phyloP scores from a whole-genome alignment of 2,329 filamentous ascomycete genomes.

The Aspergillus caelatus region DNA sequence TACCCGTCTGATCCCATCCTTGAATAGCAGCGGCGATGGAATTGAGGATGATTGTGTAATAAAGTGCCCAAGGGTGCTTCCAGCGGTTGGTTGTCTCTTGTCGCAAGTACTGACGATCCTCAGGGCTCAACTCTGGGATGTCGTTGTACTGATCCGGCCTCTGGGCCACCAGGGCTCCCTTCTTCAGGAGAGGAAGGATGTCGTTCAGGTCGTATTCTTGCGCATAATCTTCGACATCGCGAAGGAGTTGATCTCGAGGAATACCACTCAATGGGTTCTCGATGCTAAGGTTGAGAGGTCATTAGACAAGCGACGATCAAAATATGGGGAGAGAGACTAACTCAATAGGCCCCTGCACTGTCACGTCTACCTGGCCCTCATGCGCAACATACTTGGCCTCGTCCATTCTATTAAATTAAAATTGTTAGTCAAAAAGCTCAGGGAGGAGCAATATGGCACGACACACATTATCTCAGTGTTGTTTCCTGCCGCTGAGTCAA shows the following conservation, averaged over 20 bases:
- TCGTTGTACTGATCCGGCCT: constrained; percentile 50
- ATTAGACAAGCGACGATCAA: background rate
- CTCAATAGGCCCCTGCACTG: background rate
- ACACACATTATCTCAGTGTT: background rate
- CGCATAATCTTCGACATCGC: constrained; percentile 49
- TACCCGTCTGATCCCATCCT: constrained; percentile 39
- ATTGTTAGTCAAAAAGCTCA: background rate
- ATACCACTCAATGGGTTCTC: constrained; percentile 50
- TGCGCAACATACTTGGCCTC: background rate
- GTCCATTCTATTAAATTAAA: background rate
- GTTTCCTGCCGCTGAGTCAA: background rate
- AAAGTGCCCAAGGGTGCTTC: constrained; percentile 52
- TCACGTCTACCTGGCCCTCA: background rate
- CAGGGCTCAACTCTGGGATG: constrained; percentile 42
- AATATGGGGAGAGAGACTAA: background rate
- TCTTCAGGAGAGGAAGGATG: constrained; percentile 47
- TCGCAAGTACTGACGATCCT: constrained; percentile 17
- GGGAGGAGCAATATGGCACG: background rate
- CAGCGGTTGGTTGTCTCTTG: constrained; percentile 47
- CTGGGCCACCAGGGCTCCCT: constrained; percentile 54
- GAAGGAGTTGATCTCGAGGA: constrained; percentile 39
- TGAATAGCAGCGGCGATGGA: constrained; percentile 57
- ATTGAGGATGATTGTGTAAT: constrained; percentile 55
- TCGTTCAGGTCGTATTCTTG: constrained; percentile 44
- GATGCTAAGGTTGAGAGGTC: constrained; percentile 36